Evolutionary conservation across 2,329 filamentous ascomycete species (phyloP).

Genomic region (Mycosphaerella arachidis): DNA sequence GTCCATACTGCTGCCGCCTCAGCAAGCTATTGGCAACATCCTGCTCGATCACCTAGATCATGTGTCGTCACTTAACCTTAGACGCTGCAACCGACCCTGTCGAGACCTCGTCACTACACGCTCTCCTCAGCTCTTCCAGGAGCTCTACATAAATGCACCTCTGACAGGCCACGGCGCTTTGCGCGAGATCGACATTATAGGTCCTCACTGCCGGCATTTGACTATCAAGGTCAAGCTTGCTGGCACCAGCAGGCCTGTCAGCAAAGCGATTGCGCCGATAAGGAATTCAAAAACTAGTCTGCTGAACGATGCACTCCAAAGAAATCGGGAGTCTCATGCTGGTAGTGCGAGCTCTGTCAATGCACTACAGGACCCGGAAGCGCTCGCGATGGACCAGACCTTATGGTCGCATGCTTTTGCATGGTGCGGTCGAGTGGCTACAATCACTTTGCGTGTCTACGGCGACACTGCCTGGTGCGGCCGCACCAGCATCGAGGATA

Average conservation of each 20-base stretch:
- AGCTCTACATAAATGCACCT: conserved; percentile 17
- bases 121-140: conserved; percentile 10
- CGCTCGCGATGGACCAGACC: not conserved
- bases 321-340: not conserved
- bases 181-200: conserved; percentile 3
- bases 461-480: conserved; percentile 31
- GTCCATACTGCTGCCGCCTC: not conserved
- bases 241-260: not conserved
- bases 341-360: not conserved
- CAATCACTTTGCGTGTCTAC: conserved; percentile 23
- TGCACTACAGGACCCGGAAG: not conserved
- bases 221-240: conserved; percentile 16
- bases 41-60: not conserved
- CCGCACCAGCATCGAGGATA: conserved; percentile 24
- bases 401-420: conserved; percentile 23
- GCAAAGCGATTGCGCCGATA: not conserved
- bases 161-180: not conserved
- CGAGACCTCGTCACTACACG: conserved; percentile 14
- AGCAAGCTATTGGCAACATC: not conserved
- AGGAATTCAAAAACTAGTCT: not conserved
- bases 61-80: not conserved
- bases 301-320: not conserved
- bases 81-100: not conserved
- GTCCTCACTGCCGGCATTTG: conserved; percentile 18
- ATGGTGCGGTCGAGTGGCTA: conserved; percentile 14